Base-by-base conservation (phyloP, 139 green algal genomes). In the Gonium pectorale region DNA sequence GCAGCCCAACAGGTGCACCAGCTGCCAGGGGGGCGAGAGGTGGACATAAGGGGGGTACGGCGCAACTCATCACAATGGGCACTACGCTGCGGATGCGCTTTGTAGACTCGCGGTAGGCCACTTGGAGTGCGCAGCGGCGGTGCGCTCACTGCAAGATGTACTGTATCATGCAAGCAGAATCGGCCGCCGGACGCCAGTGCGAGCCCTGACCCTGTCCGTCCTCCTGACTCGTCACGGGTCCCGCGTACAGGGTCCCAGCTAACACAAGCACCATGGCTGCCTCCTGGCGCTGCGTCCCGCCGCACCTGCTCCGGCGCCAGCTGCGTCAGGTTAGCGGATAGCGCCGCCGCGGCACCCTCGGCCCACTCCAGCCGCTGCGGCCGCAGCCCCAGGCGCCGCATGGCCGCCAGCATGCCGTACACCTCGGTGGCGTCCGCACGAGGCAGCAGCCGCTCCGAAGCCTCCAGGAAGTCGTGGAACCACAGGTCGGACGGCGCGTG, bases 331-430 rank as follows among this genome's bases (percentile, higher is more conserved):
- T 70, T 24, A 11, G 2, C 15, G 3, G 38, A 31, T 7, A 81
- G 41, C 31, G 41, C 54, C 21, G 4, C 56, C 17, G 13, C 26
- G 8, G 74, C 74, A 6, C 27, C 74, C 31, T 2, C 41, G 19
- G 29, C 31, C 74, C 74, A 81, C 29, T 59, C 5, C 74, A 11
- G 27, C 15, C 19, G n/a, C 40, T 29, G 56, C 26, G 74, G 74
- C 56, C 74, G 74, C 15, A 71, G 27, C 5, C 56, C 56, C 41
- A 81, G 74, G 27, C 26, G 33, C 37, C 56, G 56, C 56, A 81
- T 69, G 3, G 74, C 74, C 27, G 46, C 38, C 0, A 81, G 38
- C 74, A 81, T 81, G 74, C 74, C 74, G 54, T 70, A 81, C 74
- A 70, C 56, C 54, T 81, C 74, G 5, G 74, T 64, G 0, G 74